phyloP scores from a whole-genome alignment of 352 stramenopile genomes.

The Globisporangium solare region DNA sequence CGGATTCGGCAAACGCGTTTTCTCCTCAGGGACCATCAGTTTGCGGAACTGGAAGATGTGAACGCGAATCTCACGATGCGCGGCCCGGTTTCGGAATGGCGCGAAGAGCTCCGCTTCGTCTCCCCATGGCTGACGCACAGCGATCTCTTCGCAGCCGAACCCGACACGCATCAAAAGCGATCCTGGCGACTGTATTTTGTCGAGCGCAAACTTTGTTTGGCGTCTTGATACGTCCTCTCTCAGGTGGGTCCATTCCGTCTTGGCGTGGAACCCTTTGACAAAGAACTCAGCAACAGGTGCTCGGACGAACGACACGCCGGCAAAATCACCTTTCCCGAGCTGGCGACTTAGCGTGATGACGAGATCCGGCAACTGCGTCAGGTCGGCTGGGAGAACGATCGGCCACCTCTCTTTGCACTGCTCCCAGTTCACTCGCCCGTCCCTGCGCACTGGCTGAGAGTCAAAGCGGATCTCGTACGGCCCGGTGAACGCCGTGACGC shows the following conservation, averaged over 20 bases:
- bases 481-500: conserved; percentile 45
- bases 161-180: conserved; percentile 50
- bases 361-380: conserved; percentile 66
- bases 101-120: conserved; percentile 35
- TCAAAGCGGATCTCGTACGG: conserved; percentile 49
- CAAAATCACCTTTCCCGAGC: conserved; percentile 52
- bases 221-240: conserved; percentile 54
- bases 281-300: conserved; percentile 38
- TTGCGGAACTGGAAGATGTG: conserved; percentile 82
- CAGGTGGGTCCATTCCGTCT: conserved; percentile 53
- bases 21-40: conserved; percentile 37
- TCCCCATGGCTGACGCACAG: conserved; percentile 47
- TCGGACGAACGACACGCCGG: conserved; percentile 53
- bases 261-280: conserved; percentile 30
- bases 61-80: conserved; percentile 68
- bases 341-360: conserved; percentile 61
- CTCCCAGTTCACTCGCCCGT: conserved; percentile 45
- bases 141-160: conserved; percentile 66
- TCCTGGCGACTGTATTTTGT: conserved; percentile 44
- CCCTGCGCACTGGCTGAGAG: conserved; percentile 34
- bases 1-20: conserved; percentile 59
- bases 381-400: conserved; percentile 52
- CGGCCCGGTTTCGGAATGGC: conserved; percentile 38
- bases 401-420: conserved; percentile 41
- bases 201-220: conserved; percentile 49